Evolutionary conservation across 352 stramenopile species (phyloP), one percentile per base, ranked within the genome.

Genomic region (Phytopythium boreale): DNA sequence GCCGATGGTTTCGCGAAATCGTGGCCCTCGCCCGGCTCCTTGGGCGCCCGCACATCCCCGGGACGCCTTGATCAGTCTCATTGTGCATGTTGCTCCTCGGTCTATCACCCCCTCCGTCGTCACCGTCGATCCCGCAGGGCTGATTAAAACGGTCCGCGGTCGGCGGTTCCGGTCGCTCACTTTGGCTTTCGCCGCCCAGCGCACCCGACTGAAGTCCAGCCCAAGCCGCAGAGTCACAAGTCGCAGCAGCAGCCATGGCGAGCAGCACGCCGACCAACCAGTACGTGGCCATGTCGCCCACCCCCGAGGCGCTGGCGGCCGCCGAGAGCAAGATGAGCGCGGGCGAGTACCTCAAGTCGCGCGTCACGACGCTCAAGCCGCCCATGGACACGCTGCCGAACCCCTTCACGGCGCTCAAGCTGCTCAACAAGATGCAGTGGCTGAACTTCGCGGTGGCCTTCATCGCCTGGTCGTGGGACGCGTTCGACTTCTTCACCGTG

Each of bases 401-500:
- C 52, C 69, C 69, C 19, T 66, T 75, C 57, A 68, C 69, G 66
- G 49, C 51, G 27, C 62, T 75, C 15, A 10, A 44, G 29, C 52
- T 70, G 37, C 71, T 78, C 29, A 70, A 76, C 47, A 63, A 61
- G 14, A 50, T 74, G 15, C 71, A 78, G 57, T 78, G 68, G 68
- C 60, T 76, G 61, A 50, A 76, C 62, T 79, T 79, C 60, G 17
- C 62, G 4, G 43, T 76, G 10, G 69, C 61, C 26, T 84, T 84
- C 56, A 26, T 64, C 9, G 67, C 73, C 17, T 84, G 76, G 73
- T 70, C 63, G 12, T 84, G 73, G 76, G 76, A 84, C 51, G 76
- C 71, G 5, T 84, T 84, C 51, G 76, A 84, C 64, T 84, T 84
- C 71, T 84, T 84, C 71, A 84, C 76, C 15, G 76, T 81, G 37